Conservation (phyloP, 2,329 filamentous ascomycete species). For the Ophiostoma ulmi region DNA sequence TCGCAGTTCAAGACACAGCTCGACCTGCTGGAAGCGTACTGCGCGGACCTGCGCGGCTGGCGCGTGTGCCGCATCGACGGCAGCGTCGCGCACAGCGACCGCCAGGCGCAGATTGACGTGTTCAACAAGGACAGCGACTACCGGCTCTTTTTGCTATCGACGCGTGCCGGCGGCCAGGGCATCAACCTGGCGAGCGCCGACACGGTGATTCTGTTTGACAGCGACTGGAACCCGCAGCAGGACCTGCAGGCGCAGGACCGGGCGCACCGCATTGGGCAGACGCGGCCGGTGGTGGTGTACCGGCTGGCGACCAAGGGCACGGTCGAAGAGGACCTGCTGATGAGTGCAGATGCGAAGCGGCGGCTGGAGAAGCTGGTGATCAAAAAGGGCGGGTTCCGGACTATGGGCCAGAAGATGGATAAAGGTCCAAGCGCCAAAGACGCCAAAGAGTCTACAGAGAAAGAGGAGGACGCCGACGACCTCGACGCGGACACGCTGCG, state of each 20-base stretch:
- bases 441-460: background rate
- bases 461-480: constrained; percentile 42
- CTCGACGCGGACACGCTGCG: constrained; percentile 58
- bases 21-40: constrained; percentile 85
- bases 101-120: constrained; percentile 63
- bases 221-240: constrained; percentile 91
- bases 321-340: constrained; percentile 79
- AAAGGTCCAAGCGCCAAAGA: constrained; percentile 34
- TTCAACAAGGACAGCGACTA: constrained; percentile 63
- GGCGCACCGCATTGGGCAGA: constrained; percentile 91
- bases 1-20: constrained; percentile 94
- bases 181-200: constrained; percentile 92
- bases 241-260: constrained; percentile 95
- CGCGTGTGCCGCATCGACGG: constrained; percentile 87
- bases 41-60: constrained; percentile 70
- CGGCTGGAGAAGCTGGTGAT: constrained; percentile 92
- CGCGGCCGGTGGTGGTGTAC: constrained; percentile 84
- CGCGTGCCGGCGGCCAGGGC: constrained; percentile 85
- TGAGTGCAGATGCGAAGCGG: constrained; percentile 86
- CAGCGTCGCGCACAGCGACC: constrained; percentile 67
- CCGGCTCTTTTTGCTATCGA: constrained; percentile 82
- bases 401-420: constrained; percentile 58
- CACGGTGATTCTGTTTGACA: constrained; percentile 86
- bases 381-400: constrained; percentile 80
- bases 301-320: constrained; percentile 89